Conservation (phyloP, 2,329 filamentous ascomycete genomes). For the Juglanconis sp. region DNA sequence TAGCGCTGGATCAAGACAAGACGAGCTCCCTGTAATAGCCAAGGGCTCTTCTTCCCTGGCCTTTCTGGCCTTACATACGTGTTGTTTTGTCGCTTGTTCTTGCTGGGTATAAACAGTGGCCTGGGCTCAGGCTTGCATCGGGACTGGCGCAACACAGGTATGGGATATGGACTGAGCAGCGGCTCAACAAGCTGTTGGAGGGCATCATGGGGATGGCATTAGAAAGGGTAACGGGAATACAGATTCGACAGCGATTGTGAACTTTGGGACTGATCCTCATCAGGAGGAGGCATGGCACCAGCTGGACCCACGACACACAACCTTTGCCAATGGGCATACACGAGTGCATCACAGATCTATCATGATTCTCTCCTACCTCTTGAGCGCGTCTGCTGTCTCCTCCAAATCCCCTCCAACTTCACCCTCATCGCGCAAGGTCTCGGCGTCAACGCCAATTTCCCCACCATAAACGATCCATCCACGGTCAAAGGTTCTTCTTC, state of each 20-base stretch:
- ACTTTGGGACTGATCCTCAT: no score
- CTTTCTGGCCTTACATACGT: neutral
- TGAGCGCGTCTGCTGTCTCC: no score
- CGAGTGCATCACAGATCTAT: no score
- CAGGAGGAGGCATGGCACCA: no score
- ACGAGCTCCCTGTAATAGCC: slow-evolving; percentile 6
- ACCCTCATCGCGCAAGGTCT: no score
- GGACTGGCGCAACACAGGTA: slow-evolving; percentile 8
- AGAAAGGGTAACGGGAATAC: neutral
- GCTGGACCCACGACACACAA: no score
- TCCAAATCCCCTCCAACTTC: no score
- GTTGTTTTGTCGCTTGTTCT: neutral
- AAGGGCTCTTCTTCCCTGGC: neutral
- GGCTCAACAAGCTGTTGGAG: neutral
- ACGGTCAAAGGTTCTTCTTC: no score
- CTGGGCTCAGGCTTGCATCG: slow-evolving; percentile 3
- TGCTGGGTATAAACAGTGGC: neutral
- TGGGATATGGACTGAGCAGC: neutral
- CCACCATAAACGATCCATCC: no score
- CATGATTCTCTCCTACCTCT: no score
- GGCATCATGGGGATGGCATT: neutral
- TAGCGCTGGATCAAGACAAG: slow-evolving; percentile 31
- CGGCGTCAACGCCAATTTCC: no score
- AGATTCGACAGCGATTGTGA: neutral
- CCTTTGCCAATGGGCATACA: no score